A percentile compares a stretch with the other conserved stretches of the same genome.
Evolutionary conservation across 1,284 basidiomycete species (phyloP).

Genomic region (Cryptococcus depauperatus): DNA sequence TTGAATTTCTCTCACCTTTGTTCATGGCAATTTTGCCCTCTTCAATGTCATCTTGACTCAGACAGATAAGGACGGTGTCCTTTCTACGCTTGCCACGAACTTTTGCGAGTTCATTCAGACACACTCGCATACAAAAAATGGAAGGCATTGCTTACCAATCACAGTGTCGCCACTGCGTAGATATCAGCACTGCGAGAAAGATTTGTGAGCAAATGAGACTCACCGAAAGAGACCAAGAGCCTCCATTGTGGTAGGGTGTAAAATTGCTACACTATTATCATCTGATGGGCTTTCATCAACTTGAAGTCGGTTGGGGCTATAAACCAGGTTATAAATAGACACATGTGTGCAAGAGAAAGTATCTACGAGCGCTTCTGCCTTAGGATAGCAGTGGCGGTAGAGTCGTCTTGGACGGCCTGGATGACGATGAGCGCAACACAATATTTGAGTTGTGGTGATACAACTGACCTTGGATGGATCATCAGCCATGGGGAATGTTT

Average conservation of each 20-base stretch:
- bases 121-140: conserved; percentile 3
- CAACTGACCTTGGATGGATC: conserved; percentile 28
- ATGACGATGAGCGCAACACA: background rate
- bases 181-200: conserved; percentile 9
- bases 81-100: conserved; percentile 82
- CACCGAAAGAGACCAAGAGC: conserved; percentile 85
- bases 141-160: conserved; percentile 24
- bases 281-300: conserved; percentile 86
- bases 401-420: conserved; percentile 38
- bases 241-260: conserved; percentile 97
- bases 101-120: too few relatives aligned
- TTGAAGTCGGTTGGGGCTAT: conserved; percentile 84
- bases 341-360: background rate
- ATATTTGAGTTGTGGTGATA: background rate
- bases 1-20: conserved; percentile 54
- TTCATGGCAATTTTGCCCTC: conserved; percentile 98
- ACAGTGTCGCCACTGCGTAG: conserved; percentile 36
- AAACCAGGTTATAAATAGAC: background rate
- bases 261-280: conserved; percentile 81
- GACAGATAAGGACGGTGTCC: conserved; percentile 90
- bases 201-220: conserved; percentile 28
- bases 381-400: conserved; percentile 81
- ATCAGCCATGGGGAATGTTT: conserved; percentile 23
- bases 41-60: conserved; percentile 92
- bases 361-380: conserved; percentile 92